phyloP scores from a whole-genome alignment of 495 filamentous ascomycete genomes.

The Podospora pseudoanserina region DNA sequence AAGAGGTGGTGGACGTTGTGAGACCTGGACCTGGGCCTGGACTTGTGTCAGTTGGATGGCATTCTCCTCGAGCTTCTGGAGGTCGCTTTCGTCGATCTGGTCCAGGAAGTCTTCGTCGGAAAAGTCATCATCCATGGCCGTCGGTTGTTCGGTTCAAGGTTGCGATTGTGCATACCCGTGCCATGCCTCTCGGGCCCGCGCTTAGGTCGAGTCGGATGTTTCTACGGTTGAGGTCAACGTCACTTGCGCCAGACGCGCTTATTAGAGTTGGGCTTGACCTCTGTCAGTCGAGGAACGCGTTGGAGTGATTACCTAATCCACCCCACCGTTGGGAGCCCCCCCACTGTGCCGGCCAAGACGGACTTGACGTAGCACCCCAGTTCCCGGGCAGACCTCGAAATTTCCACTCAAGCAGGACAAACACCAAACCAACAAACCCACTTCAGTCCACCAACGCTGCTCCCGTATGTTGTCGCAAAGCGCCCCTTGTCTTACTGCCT shows the following conservation, averaged over 20 bases:
- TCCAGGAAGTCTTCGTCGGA: slow-evolving; percentile 48
- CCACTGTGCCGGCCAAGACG: slow-evolving; percentile 10
- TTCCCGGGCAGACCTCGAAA: slow-evolving; percentile 18
- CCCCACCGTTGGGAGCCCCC: no score
- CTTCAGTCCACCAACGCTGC: not conserved
- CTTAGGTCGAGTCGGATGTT: not conserved
- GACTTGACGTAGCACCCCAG: slow-evolving; percentile 30
- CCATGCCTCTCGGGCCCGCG: slow-evolving; percentile 9
- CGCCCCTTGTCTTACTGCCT: not conserved
- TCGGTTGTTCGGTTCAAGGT: slow-evolving; percentile 10
- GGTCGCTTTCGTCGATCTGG: slow-evolving; percentile 39
- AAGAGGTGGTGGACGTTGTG: slow-evolving; percentile 20
- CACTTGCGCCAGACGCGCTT: not conserved
- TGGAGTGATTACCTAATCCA: not conserved
- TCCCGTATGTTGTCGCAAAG: not conserved
- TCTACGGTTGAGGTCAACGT: not conserved
- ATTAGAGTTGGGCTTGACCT: not conserved
- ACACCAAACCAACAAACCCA: not conserved
- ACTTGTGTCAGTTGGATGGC: slow-evolving; percentile 48
- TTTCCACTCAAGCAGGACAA: slow-evolving; percentile 25
- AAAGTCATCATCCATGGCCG: slow-evolving; percentile 43
- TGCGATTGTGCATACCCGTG: slow-evolving; percentile 11
- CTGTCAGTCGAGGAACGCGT: not conserved
- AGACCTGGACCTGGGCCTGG: slow-evolving; percentile 20
- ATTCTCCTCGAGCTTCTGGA: slow-evolving; percentile 47